Conservation (phyloP, 1,284 basidiomycete species). For the Ceratobasidium theobromae region DNA sequence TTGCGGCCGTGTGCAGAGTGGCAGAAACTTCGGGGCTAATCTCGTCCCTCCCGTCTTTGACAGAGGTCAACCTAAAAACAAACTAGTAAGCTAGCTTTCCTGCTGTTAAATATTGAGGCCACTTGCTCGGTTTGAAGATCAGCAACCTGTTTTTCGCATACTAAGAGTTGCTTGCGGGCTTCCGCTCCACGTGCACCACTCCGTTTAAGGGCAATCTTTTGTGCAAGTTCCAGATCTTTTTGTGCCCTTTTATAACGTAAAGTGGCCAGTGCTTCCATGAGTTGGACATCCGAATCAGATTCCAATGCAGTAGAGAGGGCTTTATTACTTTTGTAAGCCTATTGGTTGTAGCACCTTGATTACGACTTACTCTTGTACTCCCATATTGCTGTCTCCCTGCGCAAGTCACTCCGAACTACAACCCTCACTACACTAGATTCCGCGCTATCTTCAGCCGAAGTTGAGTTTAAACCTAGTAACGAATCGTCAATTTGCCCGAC, state of each 20-base stretch:
- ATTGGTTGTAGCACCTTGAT: neutral
- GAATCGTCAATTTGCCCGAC: slow-evolving; percentile 54
- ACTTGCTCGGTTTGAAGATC: slow-evolving; percentile 41
- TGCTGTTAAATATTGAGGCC: neutral
- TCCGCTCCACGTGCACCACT: slow-evolving; percentile 62
- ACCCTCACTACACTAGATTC: slow-evolving; percentile 41
- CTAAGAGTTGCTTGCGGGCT: slow-evolving; percentile 58
- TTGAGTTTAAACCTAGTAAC: slow-evolving; percentile 36
- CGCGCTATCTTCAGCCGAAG: slow-evolving; percentile 31
- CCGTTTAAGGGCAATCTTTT: slow-evolving; percentile 57
- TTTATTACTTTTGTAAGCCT: neutral
- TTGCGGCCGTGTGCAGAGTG: slow-evolving; percentile 37
- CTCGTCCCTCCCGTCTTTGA: slow-evolving; percentile 1
- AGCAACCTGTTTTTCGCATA: slow-evolving; percentile 51
- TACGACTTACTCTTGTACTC: slow-evolving; percentile 41
- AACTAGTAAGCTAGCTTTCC: neutral
- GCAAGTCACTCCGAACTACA: slow-evolving; percentile 45
- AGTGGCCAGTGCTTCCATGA: slow-evolving; percentile 39
- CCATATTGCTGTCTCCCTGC: slow-evolving; percentile 39
- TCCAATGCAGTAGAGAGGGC: slow-evolving; percentile 43
- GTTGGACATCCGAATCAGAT: slow-evolving; percentile 35
- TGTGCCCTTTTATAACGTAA: slow-evolving; percentile 42
- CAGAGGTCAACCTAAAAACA: neutral
- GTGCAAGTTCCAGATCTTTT: slow-evolving; percentile 50
- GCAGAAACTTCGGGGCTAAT: slow-evolving; percentile 38